Percentiles rank a stretch among this genome's conserved stretches.
Evolutionary conservation across 768 basidiomycete species (phyloP).

Genomic region (Boletus rufocinnamomeus): DNA sequence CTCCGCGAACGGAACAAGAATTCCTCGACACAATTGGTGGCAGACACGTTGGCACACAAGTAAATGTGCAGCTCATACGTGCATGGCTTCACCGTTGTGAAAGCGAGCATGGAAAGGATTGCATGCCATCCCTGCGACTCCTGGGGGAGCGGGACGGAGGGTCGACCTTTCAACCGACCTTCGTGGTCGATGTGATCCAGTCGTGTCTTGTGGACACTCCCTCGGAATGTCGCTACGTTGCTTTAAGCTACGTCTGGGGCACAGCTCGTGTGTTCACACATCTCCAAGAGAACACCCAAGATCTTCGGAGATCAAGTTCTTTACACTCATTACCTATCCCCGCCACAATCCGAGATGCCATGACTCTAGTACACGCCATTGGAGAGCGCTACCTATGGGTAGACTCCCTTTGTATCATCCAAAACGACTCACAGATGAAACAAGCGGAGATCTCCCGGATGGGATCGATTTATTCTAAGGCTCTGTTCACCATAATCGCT

Average conservation of each 20-base stretch:
- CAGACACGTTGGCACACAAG: constrained; percentile 5
- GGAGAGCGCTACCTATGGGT: constrained; percentile 31
- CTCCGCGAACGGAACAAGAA: neutral
- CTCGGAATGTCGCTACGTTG: constrained; percentile 23
- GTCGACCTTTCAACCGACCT: neutral
- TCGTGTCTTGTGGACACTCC: constrained; percentile 24
- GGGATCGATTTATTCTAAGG: constrained; percentile 21
- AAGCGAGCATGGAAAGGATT: constrained; percentile 12
- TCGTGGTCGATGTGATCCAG: constrained; percentile 19
- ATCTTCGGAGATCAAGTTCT: constrained; percentile 5
- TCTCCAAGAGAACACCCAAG: constrained; percentile 5
- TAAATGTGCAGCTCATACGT: constrained; percentile 12
- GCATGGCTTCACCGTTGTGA: constrained; percentile 19
- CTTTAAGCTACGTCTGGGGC: constrained; percentile 30
- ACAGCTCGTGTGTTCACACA: constrained; percentile 10
- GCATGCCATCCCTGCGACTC: constrained; percentile 3
- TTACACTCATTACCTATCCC: constrained; percentile 16
- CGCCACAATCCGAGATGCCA: constrained; percentile 27
- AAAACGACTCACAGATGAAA: constrained; percentile 20
- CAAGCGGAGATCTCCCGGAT: constrained; percentile 23
- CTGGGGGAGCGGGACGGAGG: neutral
- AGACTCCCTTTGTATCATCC: constrained; percentile 28
- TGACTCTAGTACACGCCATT: constrained; percentile 21
- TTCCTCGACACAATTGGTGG: constrained; percentile 10
- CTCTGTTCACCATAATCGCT: constrained; percentile 25